Evolutionary conservation across 495 filamentous ascomycete genomes (phyloP), one percentile per base, ranked within the genome.

Genomic region (Endocarpon pusillum): DNA sequence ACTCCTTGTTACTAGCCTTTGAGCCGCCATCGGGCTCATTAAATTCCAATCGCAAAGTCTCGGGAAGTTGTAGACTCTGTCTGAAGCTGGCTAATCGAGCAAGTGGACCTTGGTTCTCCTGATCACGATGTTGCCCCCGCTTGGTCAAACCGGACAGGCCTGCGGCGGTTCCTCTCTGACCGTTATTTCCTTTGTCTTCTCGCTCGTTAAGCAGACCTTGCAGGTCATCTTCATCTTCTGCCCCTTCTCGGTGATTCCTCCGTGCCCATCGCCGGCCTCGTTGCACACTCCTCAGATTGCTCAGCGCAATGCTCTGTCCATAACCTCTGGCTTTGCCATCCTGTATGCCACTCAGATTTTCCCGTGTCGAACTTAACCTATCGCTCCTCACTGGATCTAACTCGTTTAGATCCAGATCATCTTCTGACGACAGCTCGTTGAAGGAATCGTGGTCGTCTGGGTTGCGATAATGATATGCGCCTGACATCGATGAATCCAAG

Each of bases 321-420:
- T 58, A 56, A n/a, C n/a, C n/a, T n/a, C n/a, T n/a, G n/a, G n/a
- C n/a, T n/a, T n/a, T n/a, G n/a, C n/a, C n/a, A n/a, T n/a, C n/a
- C n/a, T n/a, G n/a, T n/a, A n/a, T n/a, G n/a, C n/a, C n/a, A n/a
- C n/a, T n/a, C n/a, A n/a, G n/a, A n/a, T n/a, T n/a, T n/a, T n/a
- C n/a, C n/a, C n/a, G n/a, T n/a, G n/a, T n/a, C n/a, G n/a, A n/a
- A n/a, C n/a, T n/a, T n/a, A n/a, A n/a, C n/a, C n/a, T n/a, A n/a
- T n/a, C n/a, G n/a, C n/a, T n/a, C n/a, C n/a, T n/a, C n/a, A n/a
- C n/a, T 11, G 74, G 76, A 42, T 81, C 77, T 23, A 84, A 68
- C 62, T 84, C 80, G 44, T 82, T 65, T 34, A 74, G 44, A 39
- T 84, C 75, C 32, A 83, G 59, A 40, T 69, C 66, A 28, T 61